Evolutionary conservation across 2,329 filamentous ascomycete genomes (phyloP).

Genomic region (Fusarium verrucosum): DNA sequence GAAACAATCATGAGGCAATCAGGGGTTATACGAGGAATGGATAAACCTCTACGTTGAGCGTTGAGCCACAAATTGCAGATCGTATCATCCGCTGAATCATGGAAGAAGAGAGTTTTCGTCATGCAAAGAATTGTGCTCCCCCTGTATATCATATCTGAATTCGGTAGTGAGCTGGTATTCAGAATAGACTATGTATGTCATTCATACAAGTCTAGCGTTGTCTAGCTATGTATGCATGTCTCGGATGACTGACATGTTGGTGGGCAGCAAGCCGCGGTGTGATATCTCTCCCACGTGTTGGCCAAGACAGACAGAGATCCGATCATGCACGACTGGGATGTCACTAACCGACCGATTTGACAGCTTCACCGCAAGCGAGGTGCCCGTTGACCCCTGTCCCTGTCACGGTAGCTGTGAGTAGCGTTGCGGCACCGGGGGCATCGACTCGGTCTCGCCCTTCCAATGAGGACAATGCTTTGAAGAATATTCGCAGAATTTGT

Average conservation of each 20-base stretch:
- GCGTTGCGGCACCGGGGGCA: conserved; percentile 1
- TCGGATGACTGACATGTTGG: neutral
- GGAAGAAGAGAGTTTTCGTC: conserved; percentile 1
- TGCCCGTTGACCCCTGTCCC: neutral
- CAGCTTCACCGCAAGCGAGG: neutral
- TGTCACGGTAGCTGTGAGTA: neutral
- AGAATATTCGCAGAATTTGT: neutral
- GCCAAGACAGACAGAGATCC: neutral
- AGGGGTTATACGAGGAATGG: conserved; percentile 18
- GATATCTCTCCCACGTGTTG: neutral
- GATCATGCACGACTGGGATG: neutral
- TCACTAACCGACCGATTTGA: neutral
- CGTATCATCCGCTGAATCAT: conserved; percentile 7
- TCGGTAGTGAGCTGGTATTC: neutral
- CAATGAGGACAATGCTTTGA: neutral
- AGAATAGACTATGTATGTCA: neutral
- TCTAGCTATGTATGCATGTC: too few relatives aligned
- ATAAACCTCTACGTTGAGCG: conserved; percentile 15
- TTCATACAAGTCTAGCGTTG: neutral
- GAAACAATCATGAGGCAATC: conserved; percentile 18
- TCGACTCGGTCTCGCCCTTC: conserved; percentile 9
- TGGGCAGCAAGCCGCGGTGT: neutral
- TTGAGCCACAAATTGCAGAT: conserved; percentile 29
- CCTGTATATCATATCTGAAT: neutral
- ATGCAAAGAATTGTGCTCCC: neutral